Evolutionary conservation across 2,329 filamentous ascomycete genomes (phyloP).

Genomic region (Clonostachys rhizophaga): DNA sequence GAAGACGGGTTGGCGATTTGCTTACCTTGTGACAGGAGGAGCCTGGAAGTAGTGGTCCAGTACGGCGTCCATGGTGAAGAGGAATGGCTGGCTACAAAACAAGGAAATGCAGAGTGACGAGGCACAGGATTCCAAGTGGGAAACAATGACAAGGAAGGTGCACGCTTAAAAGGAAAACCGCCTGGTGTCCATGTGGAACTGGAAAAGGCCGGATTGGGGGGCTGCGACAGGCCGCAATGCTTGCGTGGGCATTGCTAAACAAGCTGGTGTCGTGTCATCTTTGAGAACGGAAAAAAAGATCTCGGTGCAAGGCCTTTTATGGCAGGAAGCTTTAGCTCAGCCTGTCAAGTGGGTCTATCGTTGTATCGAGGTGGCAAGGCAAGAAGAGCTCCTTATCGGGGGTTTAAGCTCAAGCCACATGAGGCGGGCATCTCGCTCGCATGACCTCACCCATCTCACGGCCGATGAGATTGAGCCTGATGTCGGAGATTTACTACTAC

Average conservation of each 20-base stretch:
- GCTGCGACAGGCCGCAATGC: conserved; percentile 11
- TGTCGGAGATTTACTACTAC: too few species aligned
- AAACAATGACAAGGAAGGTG: conserved; percentile 1
- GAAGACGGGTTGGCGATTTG: background rate
- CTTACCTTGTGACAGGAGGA: conserved; percentile 36
- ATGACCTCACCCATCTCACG: too few species aligned
- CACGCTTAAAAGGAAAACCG: conserved; percentile 8
- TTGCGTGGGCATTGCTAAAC: conserved; percentile 19
- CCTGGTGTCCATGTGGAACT: conserved; percentile 7
- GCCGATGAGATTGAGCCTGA: too few species aligned
- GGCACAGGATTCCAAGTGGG: background rate
- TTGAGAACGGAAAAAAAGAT: conserved; percentile 4
- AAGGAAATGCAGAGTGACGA: background rate
- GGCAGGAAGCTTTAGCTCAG: conserved; percentile 2
- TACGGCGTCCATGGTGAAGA: conserved; percentile 18
- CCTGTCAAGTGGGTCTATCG: background rate
- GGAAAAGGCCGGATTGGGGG: conserved; percentile 13
- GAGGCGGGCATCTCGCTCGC: too few species aligned
- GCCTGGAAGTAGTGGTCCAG: conserved; percentile 29
- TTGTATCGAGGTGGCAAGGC: too few species aligned
- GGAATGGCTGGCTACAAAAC: too few species aligned
- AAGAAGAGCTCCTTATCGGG: too few species aligned
- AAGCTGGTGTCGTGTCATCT: conserved; percentile 25
- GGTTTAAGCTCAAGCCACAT: too few species aligned
- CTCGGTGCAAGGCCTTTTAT: background rate